Base-by-base conservation (phyloP, 768 basidiomycete species). In the Boletus eberwhitei region DNA sequence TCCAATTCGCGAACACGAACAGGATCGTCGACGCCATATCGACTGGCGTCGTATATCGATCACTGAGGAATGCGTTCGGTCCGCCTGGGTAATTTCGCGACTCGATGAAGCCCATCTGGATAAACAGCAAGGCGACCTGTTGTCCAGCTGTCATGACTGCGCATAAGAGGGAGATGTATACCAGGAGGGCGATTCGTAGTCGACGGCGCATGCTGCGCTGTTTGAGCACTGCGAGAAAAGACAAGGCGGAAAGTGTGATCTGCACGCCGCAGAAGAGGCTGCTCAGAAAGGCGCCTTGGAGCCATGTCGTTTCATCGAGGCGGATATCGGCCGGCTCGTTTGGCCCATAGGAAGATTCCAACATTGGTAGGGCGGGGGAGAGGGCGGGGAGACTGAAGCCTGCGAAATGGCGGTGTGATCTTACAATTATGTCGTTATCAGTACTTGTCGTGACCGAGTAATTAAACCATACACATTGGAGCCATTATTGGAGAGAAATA, bases 281-380 rank as follows among this genome's bases (percentile, higher is more conserved):
- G 43, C 63, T 43, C 31, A 64, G 16, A 36, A 64, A 62, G 9
- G 62, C 62, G 46, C 62, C 62, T 51, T 64, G 62, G 8, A 64
- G 63, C 62, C 62, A 64, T 31, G 59, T 12, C 4, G 58, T 39
- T 24, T 63, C 62, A 26, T 54, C 53, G 17, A 1, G n/a, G 11
- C 55, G 46, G 22, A 48, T 1, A 22, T 55, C 0, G 4, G 1
- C 17, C n/a, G 55, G 24, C 29, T 64, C 49, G 17, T 52, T 6
- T 3, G 36, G 51, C 8, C 42, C 17, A 9, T 51, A 55, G 16
- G 51, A 39, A 42, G 38, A 19, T 24, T 37, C 4, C 4, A 24
- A 31, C 63, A 64, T 64, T 12, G n/a, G 24, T 39, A n/a, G 22
- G 29, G 14, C 17, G n/a, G 29, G 34, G 29, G 29, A 29, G 29